These are phyloP conservation scores for Microbotryum silenes-acaulis DNA, from an alignment of 1,284 basidiomycete genomes.

Conservation along the genomic window DNA sequence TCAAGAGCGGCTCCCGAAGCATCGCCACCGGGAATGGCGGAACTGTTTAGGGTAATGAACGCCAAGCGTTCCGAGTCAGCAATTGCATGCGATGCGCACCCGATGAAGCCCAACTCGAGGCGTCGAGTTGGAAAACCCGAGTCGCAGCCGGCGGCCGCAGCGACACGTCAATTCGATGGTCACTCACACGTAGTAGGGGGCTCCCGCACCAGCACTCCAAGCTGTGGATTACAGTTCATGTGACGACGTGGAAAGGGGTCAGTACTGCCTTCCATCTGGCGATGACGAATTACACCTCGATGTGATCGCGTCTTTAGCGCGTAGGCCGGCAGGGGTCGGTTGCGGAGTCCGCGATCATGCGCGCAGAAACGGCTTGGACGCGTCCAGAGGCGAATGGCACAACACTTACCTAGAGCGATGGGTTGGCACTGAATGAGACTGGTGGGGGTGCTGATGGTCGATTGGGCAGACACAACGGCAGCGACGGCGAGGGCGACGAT, in stretches of 20 bases:
- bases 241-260: neutral
- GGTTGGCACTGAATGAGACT: slow-evolving; percentile 17
- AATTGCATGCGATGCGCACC: neutral
- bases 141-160: no score
- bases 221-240: neutral
- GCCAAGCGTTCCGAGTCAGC: neutral
- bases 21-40: neutral
- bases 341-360: neutral
- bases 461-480: slow-evolving; percentile 15
- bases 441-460: slow-evolving; percentile 22
- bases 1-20: slow-evolving; percentile 12
- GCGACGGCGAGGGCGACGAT: slow-evolving; percentile 15
- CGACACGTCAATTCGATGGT: neutral
- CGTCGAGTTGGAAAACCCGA: slow-evolving; percentile 4
- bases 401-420: neutral
- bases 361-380: neutral
- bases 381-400: neutral
- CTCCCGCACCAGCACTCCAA: neutral
- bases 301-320: neutral
- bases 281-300: neutral
- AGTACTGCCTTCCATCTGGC: neutral
- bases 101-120: slow-evolving; percentile 9
- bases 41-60: neutral
- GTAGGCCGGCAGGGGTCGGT: neutral
- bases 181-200: neutral